Base-by-base conservation (phyloP, 306 rosid genomes). In the Vigna mungo region DNA sequence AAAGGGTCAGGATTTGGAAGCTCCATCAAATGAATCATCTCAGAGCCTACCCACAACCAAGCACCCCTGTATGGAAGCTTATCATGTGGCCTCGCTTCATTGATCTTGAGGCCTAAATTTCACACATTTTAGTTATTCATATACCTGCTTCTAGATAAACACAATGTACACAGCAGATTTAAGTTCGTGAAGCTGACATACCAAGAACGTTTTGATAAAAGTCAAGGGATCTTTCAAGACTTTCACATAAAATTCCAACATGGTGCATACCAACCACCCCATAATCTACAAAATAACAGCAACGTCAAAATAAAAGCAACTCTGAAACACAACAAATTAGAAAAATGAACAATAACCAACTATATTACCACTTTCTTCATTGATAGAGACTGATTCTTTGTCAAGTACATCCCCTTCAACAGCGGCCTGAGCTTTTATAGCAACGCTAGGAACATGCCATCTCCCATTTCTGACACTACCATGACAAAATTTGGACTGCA, bases 31-130 rank as follows among this genome's bases (percentile, higher is more conserved):
- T 92, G 99, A 74, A 95, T 90, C 99, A 92, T 95, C 87, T 87
- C 97, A 36, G 97, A 87, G 59, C 99, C 99, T 64, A 95, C 97
- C 99, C 99, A 92, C 60, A 95, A 78, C 99, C 99, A 95, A 43
- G 99, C 96, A 77, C 99, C 99, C 72, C 94, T 87, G 36, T 92
- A 95, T 62, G 97, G 99, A 52, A 95, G 99, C 90, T 92, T 92
- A 69, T 95, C 89, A 32, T 95, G 82, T 34, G 99, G 99, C 88
- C 99, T 87, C 46, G 99, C 99, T 84, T 95, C 97, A 71, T 95
- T 95, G 78, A 92, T 89, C 81, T 88, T 76, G 71, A 95, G 97
- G 55, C 99, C 96, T 95, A 32, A 20, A 55, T 62, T 69, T 25
- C 79, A 77, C 54, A 30, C 62, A 74, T 36, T 46, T 58, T 75